These are phyloP conservation scores for Alternaria triticimaculans DNA, from an alignment of 2,329 filamentous ascomycete species.

Conservation along the genomic window DNA sequence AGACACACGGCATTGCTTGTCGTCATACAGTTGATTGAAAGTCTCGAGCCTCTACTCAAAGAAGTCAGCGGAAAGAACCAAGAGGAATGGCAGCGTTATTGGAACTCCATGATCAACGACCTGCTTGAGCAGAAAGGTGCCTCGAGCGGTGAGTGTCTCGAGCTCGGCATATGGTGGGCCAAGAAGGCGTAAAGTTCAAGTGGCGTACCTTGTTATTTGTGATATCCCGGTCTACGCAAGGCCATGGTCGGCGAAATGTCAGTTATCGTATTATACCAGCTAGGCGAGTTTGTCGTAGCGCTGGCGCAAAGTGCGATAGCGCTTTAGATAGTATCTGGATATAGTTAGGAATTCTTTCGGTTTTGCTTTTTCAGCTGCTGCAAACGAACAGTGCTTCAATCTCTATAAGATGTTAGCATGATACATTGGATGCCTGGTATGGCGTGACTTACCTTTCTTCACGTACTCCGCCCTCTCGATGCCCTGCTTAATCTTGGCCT, in stretches of 20 bases:
- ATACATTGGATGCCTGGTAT: not conserved
- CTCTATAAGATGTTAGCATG: slow-evolving; percentile 60
- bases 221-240: slow-evolving; percentile 31
- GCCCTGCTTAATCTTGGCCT: slow-evolving; percentile 75
- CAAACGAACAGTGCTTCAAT: slow-evolving; percentile 85
- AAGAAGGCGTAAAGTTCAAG: slow-evolving; percentile 56
- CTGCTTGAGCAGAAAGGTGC: slow-evolving; percentile 80
- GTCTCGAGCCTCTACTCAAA: slow-evolving; percentile 80
- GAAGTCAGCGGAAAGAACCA: slow-evolving; percentile 85
- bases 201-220: slow-evolving; percentile 32
- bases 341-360: slow-evolving; percentile 4
- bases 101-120: slow-evolving; percentile 84
- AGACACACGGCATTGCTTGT: slow-evolving; percentile 81
- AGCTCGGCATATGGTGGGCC: slow-evolving; percentile 70
- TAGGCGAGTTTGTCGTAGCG: slow-evolving; percentile 66
- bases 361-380: not conserved
- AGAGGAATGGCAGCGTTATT: slow-evolving; percentile 93
- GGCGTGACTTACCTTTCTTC: slow-evolving; percentile 72
- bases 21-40: slow-evolving; percentile 82
- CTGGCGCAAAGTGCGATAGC: slow-evolving; percentile 84
- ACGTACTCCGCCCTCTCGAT: slow-evolving; percentile 85
- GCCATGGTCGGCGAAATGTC: slow-evolving; percentile 14
- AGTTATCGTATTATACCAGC: not conserved
- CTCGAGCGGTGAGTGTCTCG: slow-evolving; percentile 82
- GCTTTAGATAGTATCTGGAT: slow-evolving; percentile 85